Evolutionary conservation across 306 rosid genomes (phyloP), one percentile per base, ranked within the genome.

Genomic region (Cicer judaicum): DNA sequence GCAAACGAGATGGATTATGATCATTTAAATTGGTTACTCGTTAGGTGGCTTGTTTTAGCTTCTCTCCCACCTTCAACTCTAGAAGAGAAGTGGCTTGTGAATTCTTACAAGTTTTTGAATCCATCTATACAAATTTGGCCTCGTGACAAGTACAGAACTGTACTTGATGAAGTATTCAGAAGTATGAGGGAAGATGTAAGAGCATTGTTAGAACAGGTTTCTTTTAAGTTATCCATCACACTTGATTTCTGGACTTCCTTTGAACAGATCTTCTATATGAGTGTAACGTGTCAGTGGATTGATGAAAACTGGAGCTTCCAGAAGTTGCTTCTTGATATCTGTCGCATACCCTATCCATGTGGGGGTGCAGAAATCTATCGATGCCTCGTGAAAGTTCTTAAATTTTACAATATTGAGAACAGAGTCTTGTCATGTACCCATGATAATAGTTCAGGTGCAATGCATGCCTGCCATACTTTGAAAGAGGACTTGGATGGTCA

Each of bases 231-330:
- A 82, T 92, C 99, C 48, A 79, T 95, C 54, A 85, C 97, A 15
- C 89, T 90, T 52, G 98, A 95, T 82, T 92, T 95, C 76, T 95
- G 99, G 99, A 87, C 87, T 72, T 92, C 99, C 42, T 92, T 85
- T 47, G 99, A 95, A 63, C 89, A 90, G 69, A 85, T 87, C 13
- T 83, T 70, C 85, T 90, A 87, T 44, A 92, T 90, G 99, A 92
- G 99, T 54, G 89, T 95, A 70, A 87, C 96, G 0, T 87, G 97
- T 71, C 99, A 90, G 52, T 95, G 98, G 99, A 90, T 95, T 34
- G 93, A 90, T 13, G 98, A 92, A 74, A 87, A 75, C 79, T 95
- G 99, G 99, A 81, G 90, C 79, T 92, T 87, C 81, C 93, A 88
- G 50, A 95, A 90, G 81, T 78, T 85, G 82, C 91, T 95, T 79